Base-by-base conservation (phyloP, 179 eudicot species). In the Carnegiea gigantea region DNA sequence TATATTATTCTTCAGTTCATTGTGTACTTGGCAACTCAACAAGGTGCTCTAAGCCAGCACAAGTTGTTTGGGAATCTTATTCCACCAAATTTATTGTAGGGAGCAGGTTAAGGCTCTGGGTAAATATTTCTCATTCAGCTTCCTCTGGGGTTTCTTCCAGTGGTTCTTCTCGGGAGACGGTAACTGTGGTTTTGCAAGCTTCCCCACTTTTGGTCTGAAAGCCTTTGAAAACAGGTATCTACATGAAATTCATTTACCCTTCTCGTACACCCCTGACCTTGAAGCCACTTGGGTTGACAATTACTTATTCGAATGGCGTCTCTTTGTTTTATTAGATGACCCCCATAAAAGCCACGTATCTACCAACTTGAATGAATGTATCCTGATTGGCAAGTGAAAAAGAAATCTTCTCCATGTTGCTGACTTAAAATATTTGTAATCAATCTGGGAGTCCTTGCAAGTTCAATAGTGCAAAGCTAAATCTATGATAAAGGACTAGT, bases 81-180 rank as follows among this genome's bases (percentile, higher is more conserved):
- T 48, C 40, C n/a, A 78, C 64, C 18, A 70, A 13, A 23, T 70
- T 15, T 30, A 78, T 36, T 84, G 28, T 82, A 92, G 98, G 92
- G 88, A 91, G 89, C 97, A 92, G 84, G 98, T 94, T 12, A 87
- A 79, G 83, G 81, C 88, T 5, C 80, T 94, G 79, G 93, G 91
- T 38, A 92, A 88, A 73, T 91, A 89, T 86, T 92, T 94, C 90
- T 83, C 92, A 13, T 90, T 92, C 87, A 94, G 97, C 89, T 94
- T 94, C 89, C 65, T 91, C 53, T 92, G 95, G 97, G 92, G 92
- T 60, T 91, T 91, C 88, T 92, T 94, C 87, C 98, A 94, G 78
- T 92, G 98, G 98, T 94, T 94, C 81, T 94, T 92, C 86, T 89
- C 92, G 67, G 90, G 83, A 64, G 92, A 90, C 1, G 90, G 90